Conservation (phyloP, 2,329 filamentous ascomycete genomes). For the Alternaria novae-zelandiae region DNA sequence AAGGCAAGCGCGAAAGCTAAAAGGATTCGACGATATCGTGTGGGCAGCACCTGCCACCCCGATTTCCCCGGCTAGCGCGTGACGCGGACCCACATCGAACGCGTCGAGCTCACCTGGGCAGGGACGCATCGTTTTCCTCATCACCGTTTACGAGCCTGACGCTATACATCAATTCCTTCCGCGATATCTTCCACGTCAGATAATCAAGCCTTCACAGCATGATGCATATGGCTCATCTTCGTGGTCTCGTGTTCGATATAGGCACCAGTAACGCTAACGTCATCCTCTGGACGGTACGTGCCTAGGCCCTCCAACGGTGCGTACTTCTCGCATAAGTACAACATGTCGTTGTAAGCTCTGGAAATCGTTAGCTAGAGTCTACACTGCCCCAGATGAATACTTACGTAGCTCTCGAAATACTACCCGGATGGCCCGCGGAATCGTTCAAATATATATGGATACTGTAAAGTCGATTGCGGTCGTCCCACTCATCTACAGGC, state of each 20-base stretch:
- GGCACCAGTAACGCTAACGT: not conserved
- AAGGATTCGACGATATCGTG: not conserved
- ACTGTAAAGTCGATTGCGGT: not conserved
- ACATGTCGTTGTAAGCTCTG: not conserved
- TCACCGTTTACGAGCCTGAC: no score
- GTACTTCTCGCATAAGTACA: not conserved
- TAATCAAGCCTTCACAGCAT: not conserved
- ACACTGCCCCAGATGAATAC: not conserved
- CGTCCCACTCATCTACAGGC: not conserved
- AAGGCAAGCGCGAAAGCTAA: not conserved
- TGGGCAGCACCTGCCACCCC: not conserved
- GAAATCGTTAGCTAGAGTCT: rapidly evolving
- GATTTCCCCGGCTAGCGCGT: not conserved
- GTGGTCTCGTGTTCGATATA: not conserved
- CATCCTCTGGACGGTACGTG: not conserved
- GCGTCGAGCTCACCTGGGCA: not conserved
- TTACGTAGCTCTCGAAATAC: not conserved
- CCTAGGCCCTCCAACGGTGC: not conserved
- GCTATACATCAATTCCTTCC: no score
- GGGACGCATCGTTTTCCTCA: not conserved
- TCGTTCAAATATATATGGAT: not conserved
- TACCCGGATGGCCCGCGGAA: not conserved
- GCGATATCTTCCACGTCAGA: no score
- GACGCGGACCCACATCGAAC: not conserved
- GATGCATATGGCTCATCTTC: not conserved